A percentile compares a stretch with the other conserved stretches of the same genome.
These are phyloP conservation scores for Paspalum vaginatum DNA, from an alignment of 176 grass and related monocot genomes.

Conservation along the genomic window DNA sequence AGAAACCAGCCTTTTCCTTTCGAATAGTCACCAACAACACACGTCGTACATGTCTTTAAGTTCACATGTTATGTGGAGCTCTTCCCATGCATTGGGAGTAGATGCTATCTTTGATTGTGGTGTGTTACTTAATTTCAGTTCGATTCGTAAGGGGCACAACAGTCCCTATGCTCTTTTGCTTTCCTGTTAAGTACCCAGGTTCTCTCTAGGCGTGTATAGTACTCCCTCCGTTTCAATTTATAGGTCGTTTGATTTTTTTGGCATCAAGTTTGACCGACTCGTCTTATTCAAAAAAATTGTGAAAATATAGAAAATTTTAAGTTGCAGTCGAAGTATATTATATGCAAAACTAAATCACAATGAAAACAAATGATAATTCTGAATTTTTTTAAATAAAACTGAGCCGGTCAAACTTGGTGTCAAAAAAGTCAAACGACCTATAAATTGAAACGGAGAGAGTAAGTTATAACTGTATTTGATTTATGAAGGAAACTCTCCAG, in stretches of 20 bases:
- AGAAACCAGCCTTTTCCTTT: background rate
- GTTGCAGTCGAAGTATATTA: too few relatives aligned
- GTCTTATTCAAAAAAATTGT: too few relatives aligned
- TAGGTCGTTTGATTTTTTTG: too few relatives aligned
- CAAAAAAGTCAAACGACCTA: too few relatives aligned
- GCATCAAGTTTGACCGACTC: too few relatives aligned
- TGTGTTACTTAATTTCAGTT: background rate
- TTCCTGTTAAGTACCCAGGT: background rate
- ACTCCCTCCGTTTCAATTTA: too few relatives aligned
- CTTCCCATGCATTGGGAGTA: background rate
- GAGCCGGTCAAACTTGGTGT: too few relatives aligned
- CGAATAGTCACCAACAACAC: background rate
- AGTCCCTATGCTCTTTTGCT: background rate
- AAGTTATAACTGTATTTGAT: conserved; percentile 1
- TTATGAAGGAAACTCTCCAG: background rate
- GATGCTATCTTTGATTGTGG: background rate
- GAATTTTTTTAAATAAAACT: too few relatives aligned
- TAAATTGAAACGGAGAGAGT: too few relatives aligned
- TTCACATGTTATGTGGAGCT: background rate
- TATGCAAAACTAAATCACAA: too few relatives aligned
- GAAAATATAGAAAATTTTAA: too few relatives aligned
- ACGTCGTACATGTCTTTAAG: background rate
- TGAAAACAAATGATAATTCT: too few relatives aligned
- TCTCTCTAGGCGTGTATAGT: background rate
- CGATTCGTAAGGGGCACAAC: background rate